Conservation (phyloP, 768 basidiomycete genomes). For the Xerocomellus chrysenteron region DNA sequence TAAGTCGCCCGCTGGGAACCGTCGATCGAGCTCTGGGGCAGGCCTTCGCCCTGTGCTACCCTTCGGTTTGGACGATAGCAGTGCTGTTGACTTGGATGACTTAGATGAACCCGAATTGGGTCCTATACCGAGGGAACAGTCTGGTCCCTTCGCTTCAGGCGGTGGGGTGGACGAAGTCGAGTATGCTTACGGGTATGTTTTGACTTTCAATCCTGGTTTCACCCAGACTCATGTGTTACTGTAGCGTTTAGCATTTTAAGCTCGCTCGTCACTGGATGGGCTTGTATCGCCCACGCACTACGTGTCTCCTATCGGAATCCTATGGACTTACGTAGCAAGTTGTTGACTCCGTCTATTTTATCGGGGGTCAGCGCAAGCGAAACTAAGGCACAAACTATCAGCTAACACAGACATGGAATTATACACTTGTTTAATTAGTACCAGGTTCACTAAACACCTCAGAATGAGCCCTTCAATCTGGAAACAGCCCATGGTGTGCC, state of each 20-base stretch:
- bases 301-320: not conserved
- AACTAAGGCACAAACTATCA: not conserved
- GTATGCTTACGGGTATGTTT: slow-evolving; percentile 77
- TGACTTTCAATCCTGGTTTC: not conserved
- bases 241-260: slow-evolving; percentile 21
- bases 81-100: slow-evolving; percentile 68
- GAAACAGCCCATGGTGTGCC: slow-evolving; percentile 76
- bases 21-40: slow-evolving; percentile 81
- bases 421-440: not conserved
- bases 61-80: slow-evolving; percentile 73
- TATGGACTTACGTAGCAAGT: not conserved
- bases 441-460: not conserved
- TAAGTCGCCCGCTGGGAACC: slow-evolving; percentile 80
- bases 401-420: not conserved
- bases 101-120: slow-evolving; percentile 75
- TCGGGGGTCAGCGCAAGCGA: not conserved
- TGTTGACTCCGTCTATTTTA: not conserved
- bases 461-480: slow-evolving; percentile 53
- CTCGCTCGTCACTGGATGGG: not conserved
- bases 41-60: slow-evolving; percentile 82
- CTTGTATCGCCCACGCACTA: not conserved
- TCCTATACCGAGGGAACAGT: slow-evolving; percentile 71
- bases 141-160: slow-evolving; percentile 72
- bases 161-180: slow-evolving; percentile 90
- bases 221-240: slow-evolving; percentile 9